Evolutionary conservation across 1,284 basidiomycete species (phyloP), one percentile per base, ranked within the genome.

Genomic region (Fomitopsis betulina): DNA sequence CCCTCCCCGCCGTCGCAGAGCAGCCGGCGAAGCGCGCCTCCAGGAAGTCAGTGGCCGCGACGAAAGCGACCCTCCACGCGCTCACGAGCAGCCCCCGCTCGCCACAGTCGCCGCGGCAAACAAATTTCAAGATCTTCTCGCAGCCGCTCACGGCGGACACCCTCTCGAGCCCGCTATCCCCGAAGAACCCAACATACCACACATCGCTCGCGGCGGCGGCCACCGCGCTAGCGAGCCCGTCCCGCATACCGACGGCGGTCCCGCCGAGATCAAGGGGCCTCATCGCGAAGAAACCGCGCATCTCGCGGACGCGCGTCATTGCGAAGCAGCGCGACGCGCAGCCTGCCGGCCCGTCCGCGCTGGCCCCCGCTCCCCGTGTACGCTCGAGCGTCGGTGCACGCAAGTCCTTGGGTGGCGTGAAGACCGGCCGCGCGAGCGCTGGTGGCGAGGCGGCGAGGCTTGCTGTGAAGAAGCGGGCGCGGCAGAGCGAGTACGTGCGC

Each of bases 281-380:
- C 25, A 70, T 76, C 33, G 77, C 78, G 13, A 81, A 86, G 60
- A 85, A 83, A 65, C 89, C 89, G 5, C 82, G 87, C 10, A 88
- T 91, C 61, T 91, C 89, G 38, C 81, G 89, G 25, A 87, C 87
- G 27, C 86, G 84, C 60, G 87, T 92, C 38, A 89, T 91, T 53
- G 87, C 89, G 1, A 83, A 78, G n/a, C 85, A 90, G 69, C 81
- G 87, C 8, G 82, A 79, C 21, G 79, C 73, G 21, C 58, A 62
- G 55, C 40, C 60, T 9, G 54, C 57, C 7, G 56, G 40, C 39
- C 55, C 54, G 30, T 53, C 58, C 13, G 42, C 56, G 21, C 40
- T 19, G 23, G 54, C 42, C 17, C 17, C 58, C 33, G 39, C 57
- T 7, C 39, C 58, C 21, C 71, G 73, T 0, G 67, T 62, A 55